Base-by-base conservation (phyloP, 1,284 basidiomycete species). In the Ustilago trichophora region DNA sequence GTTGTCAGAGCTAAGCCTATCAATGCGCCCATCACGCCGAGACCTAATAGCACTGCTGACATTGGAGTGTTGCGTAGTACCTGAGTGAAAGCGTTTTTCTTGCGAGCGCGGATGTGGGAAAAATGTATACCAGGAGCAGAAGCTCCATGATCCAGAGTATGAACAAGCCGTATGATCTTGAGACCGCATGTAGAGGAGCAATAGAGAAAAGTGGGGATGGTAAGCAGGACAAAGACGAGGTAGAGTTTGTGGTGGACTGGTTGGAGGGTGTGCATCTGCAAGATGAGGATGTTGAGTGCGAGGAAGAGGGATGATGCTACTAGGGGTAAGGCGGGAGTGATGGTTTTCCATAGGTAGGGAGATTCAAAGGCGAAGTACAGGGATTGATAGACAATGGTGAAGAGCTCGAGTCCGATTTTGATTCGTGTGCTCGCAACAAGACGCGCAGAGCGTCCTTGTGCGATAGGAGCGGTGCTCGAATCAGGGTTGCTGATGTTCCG, bases 341-440 rank as follows among this genome's bases (percentile, higher is more conserved):
- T 18, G 3, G 46, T 31, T 18, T 29, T 18, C 58, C 65, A 68
- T 1, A 54, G 42, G n/a, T 46, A 63, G 0, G 54, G 29, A 0
- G 58, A 45, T 33, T 52, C 53, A 16, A 62, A 68, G 16, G 47
- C 48, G 43, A 62, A 58, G 21, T 63, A 57, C 0, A 50, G 22
- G 1, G 26, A 37, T 26, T 62, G 52, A 26, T 57, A 58, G 21
- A 48, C 25, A 7, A 59, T 3, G 15, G 36, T 18, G 24, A 40
- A 46, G 2, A 31, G 24, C 15, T 21, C 26, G 11, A 55, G 47
- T 3, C 48, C 11, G 5, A 48, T 16, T 0, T 18, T 40, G 21
- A 31, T 6, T 13, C 13, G 13, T 21, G 24, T 9, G 32, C 16
- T 27, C 9, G 27, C 4, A n/a, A 25, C 13, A 6, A 32, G 6